Base-by-base conservation (phyloP, 495 filamentous ascomycete species). In the Ramalina intermedia region DNA sequence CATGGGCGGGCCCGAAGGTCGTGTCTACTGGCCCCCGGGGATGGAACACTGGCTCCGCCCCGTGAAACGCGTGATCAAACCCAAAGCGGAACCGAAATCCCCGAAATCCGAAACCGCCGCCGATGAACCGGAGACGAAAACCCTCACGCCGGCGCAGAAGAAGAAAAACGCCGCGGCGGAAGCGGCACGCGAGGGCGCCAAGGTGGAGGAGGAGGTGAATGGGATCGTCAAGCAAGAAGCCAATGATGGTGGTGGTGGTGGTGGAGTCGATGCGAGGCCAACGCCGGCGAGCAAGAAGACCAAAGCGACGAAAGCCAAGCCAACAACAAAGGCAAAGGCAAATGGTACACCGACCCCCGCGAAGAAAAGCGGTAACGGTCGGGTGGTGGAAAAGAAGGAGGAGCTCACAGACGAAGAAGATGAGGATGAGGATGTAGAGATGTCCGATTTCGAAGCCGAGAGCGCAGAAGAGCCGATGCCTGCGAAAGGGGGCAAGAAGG, bases 1-100 rank as follows among this genome's bases (percentile, higher is more conserved):
- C 3, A 95, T 96, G 88, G 90, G 90, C 23, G 91, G 90, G 0
- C 77, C 80, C 2, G 72, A 91, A n/a, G 67, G 81, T 45, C 70
- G 88, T 37, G 91, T 96, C 1, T 96, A 95, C 61, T 96, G 91
- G 90, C 89, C 87, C 0, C 71, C 75, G 0, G 85, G 84, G 1
- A 84, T 82, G 72, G 91, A 96, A 61, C 84, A 90, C 46, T 96
- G 88, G 89, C 68, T 95, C 39, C 74, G 83, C 47, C 88, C 87
- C 0, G 72, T 66, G 52, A 94, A 91, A 65, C 74, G 80, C 49
- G 69, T 80, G 35, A 65, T 80, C 0, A 83, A 79, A 53, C 75
- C 76, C 47, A 87, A 78, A 52, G 64, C 70, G 43, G 11, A 27
- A 0, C 29, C 65, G 49, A 48, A 55, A 23, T 14, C 44, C 13